Conservation (phyloP, 495 filamentous ascomycete species). For the Choiromyces venosus region DNA sequence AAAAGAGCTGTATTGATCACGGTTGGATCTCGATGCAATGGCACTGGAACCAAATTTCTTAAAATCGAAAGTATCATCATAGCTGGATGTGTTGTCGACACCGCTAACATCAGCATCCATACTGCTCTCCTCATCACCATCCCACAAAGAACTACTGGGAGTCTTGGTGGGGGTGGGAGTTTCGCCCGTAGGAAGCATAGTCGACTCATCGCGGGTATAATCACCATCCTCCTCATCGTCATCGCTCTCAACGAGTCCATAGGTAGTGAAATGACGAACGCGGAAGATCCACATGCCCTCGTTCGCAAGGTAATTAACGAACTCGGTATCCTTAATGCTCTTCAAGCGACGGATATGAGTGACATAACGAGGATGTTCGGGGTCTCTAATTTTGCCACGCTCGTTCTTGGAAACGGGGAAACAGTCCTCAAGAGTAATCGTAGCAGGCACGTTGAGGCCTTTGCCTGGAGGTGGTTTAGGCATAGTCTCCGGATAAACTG, state of each 20-base stretch:
- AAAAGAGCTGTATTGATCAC: constrained; percentile 72
- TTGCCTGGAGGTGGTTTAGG: constrained; percentile 76
- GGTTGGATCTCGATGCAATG: constrained; percentile 43
- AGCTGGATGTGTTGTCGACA: constrained; percentile 48
- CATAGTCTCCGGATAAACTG: constrained; percentile 71
- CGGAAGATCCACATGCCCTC: constrained; percentile 85
- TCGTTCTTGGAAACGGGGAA: constrained; percentile 71
- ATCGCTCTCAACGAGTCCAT: constrained; percentile 82
- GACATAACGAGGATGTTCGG: constrained; percentile 55
- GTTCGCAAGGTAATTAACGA: constrained; percentile 67
- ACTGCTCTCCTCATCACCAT: constrained; percentile 36
- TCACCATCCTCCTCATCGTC: constrained; percentile 59
- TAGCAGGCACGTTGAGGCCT: constrained; percentile 84
- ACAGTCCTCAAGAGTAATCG: constrained; percentile 78
- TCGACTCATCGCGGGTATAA: constrained; percentile 48
- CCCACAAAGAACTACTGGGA: constrained; percentile 28
- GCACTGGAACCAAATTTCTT: constrained; percentile 49
- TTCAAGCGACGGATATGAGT: constrained; percentile 79
- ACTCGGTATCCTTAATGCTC: constrained; percentile 70
- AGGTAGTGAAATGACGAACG: constrained; percentile 92
- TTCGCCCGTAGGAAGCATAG: constrained; percentile 20
- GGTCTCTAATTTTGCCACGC: constrained; percentile 42
- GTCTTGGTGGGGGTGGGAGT: constrained; percentile 27
- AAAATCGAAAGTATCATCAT: constrained; percentile 78
- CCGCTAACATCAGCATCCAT: constrained; percentile 39